These are phyloP conservation scores for Penium margaritaceum DNA, from an alignment of 139 green algal species.

Conservation along the genomic window DNA sequence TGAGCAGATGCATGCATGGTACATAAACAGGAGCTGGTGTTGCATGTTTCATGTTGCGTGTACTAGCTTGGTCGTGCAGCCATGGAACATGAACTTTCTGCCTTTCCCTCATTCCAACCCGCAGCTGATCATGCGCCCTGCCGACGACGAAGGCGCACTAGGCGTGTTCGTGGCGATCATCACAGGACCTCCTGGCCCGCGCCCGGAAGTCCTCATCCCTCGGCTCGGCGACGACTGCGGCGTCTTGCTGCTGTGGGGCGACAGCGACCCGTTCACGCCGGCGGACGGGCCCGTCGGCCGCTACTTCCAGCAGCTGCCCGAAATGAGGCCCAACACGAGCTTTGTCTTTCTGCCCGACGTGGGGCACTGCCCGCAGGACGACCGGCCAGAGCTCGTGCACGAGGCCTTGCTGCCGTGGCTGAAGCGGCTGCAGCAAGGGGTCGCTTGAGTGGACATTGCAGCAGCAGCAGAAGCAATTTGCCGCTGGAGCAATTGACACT, in stretches of 20 bases:
- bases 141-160: constrained; percentile 61
- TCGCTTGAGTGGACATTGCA: too few species aligned
- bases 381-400: constrained; percentile 41
- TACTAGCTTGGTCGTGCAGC: too few species aligned
- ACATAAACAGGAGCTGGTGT: too few species aligned
- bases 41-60: too few species aligned
- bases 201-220: constrained; percentile 66
- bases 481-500: too few species aligned
- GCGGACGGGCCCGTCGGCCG: constrained; percentile 74
- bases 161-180: constrained; percentile 81
- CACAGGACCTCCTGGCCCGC: constrained; percentile 73
- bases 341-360: constrained; percentile 48
- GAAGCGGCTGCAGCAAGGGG: too few species aligned
- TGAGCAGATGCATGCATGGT: too few species aligned
- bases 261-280: constrained; percentile 76
- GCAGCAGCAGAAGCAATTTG: too few species aligned
- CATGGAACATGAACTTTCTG: too few species aligned
- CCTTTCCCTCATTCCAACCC: too few species aligned
- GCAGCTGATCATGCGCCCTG: constrained; percentile 47
- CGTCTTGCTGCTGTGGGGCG: constrained; percentile 81
- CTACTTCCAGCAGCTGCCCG: constrained; percentile 62
- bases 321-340: constrained; percentile 11
- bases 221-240: constrained; percentile 51
- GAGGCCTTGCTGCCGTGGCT: constrained; percentile 43
- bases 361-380: constrained; percentile 67